phyloP scores from a whole-genome alignment of 2,329 filamentous ascomycete genomes.

The Madurella mycetomatis region DNA sequence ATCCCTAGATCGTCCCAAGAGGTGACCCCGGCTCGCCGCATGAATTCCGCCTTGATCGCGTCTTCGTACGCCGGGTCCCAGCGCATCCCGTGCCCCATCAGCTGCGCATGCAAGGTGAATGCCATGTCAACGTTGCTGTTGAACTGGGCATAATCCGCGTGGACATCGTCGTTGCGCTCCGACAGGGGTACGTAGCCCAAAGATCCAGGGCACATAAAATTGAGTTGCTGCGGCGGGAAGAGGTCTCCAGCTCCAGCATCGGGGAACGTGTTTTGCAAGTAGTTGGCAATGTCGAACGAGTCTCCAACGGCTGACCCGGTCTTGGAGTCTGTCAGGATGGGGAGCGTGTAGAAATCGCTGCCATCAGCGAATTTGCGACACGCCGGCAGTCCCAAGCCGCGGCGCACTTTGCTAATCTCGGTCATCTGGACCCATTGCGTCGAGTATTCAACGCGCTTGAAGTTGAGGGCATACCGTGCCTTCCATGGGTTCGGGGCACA shows the following conservation, averaged over 20 bases:
- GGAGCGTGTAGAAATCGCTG: slow-evolving; percentile 51
- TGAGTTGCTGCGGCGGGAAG: slow-evolving; percentile 46
- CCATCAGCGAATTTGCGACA: slow-evolving; percentile 43
- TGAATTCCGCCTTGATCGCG: slow-evolving; percentile 51
- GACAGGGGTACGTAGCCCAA: slow-evolving; percentile 44
- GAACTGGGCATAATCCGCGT: slow-evolving; percentile 41
- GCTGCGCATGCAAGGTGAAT: slow-evolving; percentile 36
- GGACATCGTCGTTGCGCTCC: slow-evolving; percentile 36
- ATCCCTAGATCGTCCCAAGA: slow-evolving; percentile 47
- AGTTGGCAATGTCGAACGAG: slow-evolving; percentile 55
- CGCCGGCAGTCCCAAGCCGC: slow-evolving; percentile 23
- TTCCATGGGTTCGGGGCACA: no score
- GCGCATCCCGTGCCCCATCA: slow-evolving; percentile 38
- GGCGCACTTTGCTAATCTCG: slow-evolving; percentile 48
- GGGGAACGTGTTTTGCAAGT: slow-evolving; percentile 56
- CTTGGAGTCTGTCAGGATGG: slow-evolving; percentile 51
- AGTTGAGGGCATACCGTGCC: slow-evolving; percentile 49
- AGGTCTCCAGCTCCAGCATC: slow-evolving; percentile 41
- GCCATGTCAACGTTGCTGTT: slow-evolving; percentile 43
- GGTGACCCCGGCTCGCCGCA: slow-evolving; percentile 45
- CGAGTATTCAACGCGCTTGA: slow-evolving; percentile 61
- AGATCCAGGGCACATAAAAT: slow-evolving; percentile 34
- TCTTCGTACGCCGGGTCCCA: slow-evolving; percentile 46
- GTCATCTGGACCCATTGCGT: slow-evolving; percentile 67
- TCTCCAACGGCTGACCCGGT: slow-evolving; percentile 61